Base-by-base conservation (phyloP, 176 grass and related monocot species). In the Poa pratensis region DNA sequence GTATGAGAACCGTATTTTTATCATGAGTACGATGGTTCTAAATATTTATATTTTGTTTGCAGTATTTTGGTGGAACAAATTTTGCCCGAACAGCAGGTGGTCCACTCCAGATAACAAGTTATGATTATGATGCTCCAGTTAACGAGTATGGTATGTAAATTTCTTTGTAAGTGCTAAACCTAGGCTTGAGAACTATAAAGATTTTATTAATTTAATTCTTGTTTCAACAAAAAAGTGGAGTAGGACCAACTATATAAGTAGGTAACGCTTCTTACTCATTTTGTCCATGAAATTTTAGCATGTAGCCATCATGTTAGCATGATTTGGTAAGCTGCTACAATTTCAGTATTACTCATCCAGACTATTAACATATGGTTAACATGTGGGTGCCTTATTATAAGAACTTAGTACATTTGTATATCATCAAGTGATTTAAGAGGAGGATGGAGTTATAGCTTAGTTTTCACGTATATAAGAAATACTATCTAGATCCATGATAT, bases 11-110 rank as follows among this genome's bases (percentile, higher is more conserved):
- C 30, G 13, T 65, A 65, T 17, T 71, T 19, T 43, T 72, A n/a
- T n/a, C n/a, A n/a, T n/a, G n/a, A n/a, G 28, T 74, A 40, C 15
- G 5, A 52, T 73, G 9, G 42, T 82, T 81, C 67, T 85, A 76
- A 17, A 84, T 62, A 74, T 78, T 30, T 64, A 62, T 74, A 18
- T 83, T 81, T 74, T 86, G 46, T 35, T 86, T 71, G 49, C 83
- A 98, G 96, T 98, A 82, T 86, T 95, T 95, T 87, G 96, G 96
- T 75, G 96, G 93, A 89, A 98, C 96, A 74, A 98, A 98, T 88
- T 98, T 98, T 92, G 96, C 74, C 42, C 89, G 93, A 68, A 95
- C 96, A 49, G 92, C 96, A 88, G 96, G 96, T 59, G 96, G 96
- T 82, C 96, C 96, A 69, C 87, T 87, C 84, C 91, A 94, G 84